Percentiles rank a stretch among this genome's conserved stretches.
phyloP scores from a whole-genome alignment of 23 red algal species.

The Gracilaria gracilis region DNA sequence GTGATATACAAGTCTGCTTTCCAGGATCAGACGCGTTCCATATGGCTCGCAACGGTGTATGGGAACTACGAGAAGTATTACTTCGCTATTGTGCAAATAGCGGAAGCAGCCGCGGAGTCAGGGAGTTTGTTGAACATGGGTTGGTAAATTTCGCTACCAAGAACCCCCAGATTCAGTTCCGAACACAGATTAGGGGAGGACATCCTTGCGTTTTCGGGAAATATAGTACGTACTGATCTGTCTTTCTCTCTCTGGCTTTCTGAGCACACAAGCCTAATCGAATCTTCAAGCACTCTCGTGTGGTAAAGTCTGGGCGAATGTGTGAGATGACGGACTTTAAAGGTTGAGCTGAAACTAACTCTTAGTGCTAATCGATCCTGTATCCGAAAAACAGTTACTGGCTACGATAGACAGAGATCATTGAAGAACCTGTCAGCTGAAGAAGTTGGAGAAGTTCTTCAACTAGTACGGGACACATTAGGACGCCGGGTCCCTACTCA shows the following conservation, averaged over 20 bases:
- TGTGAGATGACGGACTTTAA: no score
- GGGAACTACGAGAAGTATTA: constrained; percentile 64
- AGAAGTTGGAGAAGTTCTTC: constrained; percentile 40
- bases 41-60: constrained; percentile 78
- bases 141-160: constrained; percentile 39
- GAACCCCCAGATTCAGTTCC: constrained; percentile 76
- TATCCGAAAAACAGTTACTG: constrained; percentile 24
- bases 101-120: constrained; percentile 79
- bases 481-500: constrained; percentile 58
- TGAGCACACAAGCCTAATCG: no score
- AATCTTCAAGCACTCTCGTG: no score
- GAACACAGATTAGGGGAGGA: constrained; percentile 52
- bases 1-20: neutral
- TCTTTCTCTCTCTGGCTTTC: no score
- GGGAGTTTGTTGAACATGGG: constrained; percentile 67
- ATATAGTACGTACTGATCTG: constrained; percentile 44
- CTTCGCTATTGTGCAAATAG: constrained; percentile 65
- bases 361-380: neutral
- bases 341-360: neutral
- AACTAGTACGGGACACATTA: constrained; percentile 58
- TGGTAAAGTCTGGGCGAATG: no score
- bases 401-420: constrained; percentile 50
- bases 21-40: neutral
- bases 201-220: constrained; percentile 64
- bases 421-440: constrained; percentile 56